Base-by-base conservation (phyloP, 2,329 filamentous ascomycete genomes). In the Aspergillus felis region DNA sequence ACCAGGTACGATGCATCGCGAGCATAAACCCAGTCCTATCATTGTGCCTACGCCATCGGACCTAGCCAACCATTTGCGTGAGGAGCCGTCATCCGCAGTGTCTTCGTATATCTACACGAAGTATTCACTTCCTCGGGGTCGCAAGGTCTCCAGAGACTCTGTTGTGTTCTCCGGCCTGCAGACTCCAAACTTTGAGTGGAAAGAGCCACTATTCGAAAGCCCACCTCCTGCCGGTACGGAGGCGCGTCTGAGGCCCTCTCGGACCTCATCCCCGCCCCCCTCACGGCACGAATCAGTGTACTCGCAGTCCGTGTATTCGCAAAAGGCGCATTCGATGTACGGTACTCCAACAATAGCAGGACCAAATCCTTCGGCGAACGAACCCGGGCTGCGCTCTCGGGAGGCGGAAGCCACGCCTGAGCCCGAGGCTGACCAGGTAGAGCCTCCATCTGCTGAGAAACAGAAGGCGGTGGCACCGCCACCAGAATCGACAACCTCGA, bases 61-160 rank as follows among this genome's bases (percentile, higher is more conserved):
- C 42, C 41, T 64, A 51, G 59, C 65, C 8, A 53, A 46, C 4
- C 57, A 58, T 42, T 61, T 62, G 25, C 50, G 49, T 14, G 67
- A 74, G 42, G 68, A 73, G 1, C 73, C 70, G 3, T 68, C 68
- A 1, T 74, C 78, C 7, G 81, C 81, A 1, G 84, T 86, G 2
- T 82, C 88, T 0, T 91, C 92, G 0, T 96, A 96, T 71, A 89
- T 90, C 17, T 94, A 97, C 71, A 88, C 91, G 7, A 95, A 90
- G 59, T 96, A 92, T 68, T 79, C 84, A 1, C 79, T 97, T 29
- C 93, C 94, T 1, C 85, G 93, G 60, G 93, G 93, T 14, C 90
- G 94, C 71, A 82, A 83, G 35, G 75, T 95, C 6, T 87, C 95
- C 60, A 83, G 91, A 57, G 82, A 85, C 42, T 87, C 87, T 1